phyloP scores from a whole-genome alignment of 2,329 filamentous ascomycete species.

The Alternaria ethzedia region DNA sequence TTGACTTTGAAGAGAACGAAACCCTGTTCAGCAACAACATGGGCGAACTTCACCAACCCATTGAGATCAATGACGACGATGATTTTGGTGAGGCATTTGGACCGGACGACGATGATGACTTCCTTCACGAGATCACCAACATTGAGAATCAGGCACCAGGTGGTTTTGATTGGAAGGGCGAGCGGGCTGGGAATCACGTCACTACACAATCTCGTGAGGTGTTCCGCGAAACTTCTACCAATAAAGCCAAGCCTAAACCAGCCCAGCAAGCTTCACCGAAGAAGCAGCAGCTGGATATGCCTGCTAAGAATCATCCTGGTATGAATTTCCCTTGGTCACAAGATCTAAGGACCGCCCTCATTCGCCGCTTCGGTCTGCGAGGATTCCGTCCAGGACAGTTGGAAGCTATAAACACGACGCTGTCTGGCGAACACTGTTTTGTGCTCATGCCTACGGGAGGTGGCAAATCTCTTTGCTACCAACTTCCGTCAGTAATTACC shows the following conservation, averaged over 20 bases:
- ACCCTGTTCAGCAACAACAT: constrained; percentile 19
- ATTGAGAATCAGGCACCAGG: constrained; percentile 48
- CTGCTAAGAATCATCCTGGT: constrained; percentile 50
- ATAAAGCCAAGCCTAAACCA: constrained; percentile 23
- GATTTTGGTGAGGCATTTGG: constrained; percentile 37
- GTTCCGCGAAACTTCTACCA: constrained; percentile 43
- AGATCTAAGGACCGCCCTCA: constrained; percentile 81
- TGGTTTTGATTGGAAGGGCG: constrained; percentile 38
- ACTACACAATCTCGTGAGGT: constrained; percentile 23
- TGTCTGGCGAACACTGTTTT: constrained; percentile 87
- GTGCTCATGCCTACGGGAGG: constrained; percentile 98
- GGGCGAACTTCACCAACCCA: constrained; percentile 13
- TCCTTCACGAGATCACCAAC: constrained; percentile 51
- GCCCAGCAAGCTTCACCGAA: constrained; percentile 32
- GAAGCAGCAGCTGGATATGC: constrained; percentile 33
- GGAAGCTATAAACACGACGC: constrained; percentile 92
- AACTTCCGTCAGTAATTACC: constrained; percentile 83
- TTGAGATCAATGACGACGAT: constrained; percentile 18
- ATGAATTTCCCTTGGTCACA: constrained; percentile 73
- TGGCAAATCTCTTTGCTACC: constrained; percentile 96
- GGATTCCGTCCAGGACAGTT: constrained; percentile 92
- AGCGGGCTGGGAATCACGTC: constrained; percentile 22
- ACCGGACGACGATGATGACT: constrained; percentile 41
- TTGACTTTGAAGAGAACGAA: constrained; percentile 35
- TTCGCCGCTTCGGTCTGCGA: constrained; percentile 80